Base-by-base conservation (phyloP, 441 rosid genomes). In the Dalechampia spathulata region DNA sequence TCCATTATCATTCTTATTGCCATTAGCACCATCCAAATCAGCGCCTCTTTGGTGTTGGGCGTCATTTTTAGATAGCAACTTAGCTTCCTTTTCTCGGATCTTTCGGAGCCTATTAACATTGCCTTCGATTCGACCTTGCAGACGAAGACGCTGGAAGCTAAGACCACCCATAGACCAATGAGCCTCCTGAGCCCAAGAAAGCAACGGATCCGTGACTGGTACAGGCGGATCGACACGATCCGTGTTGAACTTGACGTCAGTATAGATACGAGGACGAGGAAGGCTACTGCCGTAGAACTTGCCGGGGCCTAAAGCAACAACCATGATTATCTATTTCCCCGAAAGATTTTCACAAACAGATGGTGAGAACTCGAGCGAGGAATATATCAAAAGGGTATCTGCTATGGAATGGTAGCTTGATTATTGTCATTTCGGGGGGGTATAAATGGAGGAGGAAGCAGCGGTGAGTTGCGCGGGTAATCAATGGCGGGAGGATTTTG, bases 91-190 rank as follows among this genome's bases (percentile, higher is more conserved):
- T 40, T 88, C 85, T 0, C 75, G 74, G 58, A 78, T 76, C 11
- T 65, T 72, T 0, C 83, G 81, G 43, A 91, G 91, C 56, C 71
- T 78, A 36, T 62, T 50, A 50, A 78, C 61, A 42, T 69, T 84
- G 13, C 98, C 98, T 52, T 92, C 98, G 44, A 92, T 92, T 2
- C 90, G 80, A 20, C 98, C 96, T 25, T 88, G 96, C 54, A 79
- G 80, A 55, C 91, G 95, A 64, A 88, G 85, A 32, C 95, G 96
- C 49, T 69, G 63, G 83, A 83, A 83, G 68, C 68, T 84, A 52
- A 83, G 86, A 26, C 98, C 98, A 8, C 98, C 98, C 98, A 92
- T 92, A 51, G 96, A 83, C 98, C 98, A 92, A 76, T 92, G 96
- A 11, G 98, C 98, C 44, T 88, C 96, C 16, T 57, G 53, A 1